Base-by-base conservation (phyloP, 768 basidiomycete genomes). In the Leucosporidium yakuticum region DNA sequence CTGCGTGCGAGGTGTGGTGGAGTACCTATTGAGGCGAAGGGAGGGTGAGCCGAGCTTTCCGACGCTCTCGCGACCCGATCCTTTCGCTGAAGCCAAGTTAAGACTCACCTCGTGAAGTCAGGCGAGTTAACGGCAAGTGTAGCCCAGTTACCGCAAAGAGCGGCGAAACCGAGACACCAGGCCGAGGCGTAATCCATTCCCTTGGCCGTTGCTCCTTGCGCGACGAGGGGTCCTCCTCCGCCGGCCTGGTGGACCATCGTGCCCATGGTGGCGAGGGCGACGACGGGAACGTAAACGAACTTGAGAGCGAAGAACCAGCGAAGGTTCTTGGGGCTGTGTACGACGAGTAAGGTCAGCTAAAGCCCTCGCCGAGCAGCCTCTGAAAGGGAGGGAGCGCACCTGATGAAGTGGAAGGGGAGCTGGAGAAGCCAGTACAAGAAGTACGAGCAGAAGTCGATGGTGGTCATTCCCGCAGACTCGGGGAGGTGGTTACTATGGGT, bases 371-470 rank as follows among this genome's bases (percentile, higher is more conserved):
- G 39, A 44, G 5, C n/a, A n/a, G n/a, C n/a, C 34, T 3, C 50
- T 90, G 82, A 25, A 87, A n/a, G n/a, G n/a, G n/a, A n/a, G n/a
- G n/a, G 84, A 29, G 39, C 39, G 39, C 39, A 44, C 39, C 14
- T 34, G 19, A 34, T 19, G 14, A 48, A 48, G 81, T 90, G 81
- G 74, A 89, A 82, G 2, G 89, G 86, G 65, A 90, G 81, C 75
- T 90, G 87, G 47, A 91, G 80, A 63, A 87, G 73, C 88, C 88
- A 91, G 79, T 84, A 90, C 29, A 91, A 75, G 73, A 89, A 83
- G 78, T 88, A 90, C 76, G 86, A 88, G 77, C 87, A 82, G 74
- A 90, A 82, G 23, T 85, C 85, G 86, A 86, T 60, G 15, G 62
- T 63, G 25, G 62, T 51, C 64, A 67, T 49, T 60, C 83, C 80